phyloP scores from a whole-genome alignment of 2,329 filamentous ascomycete species.

The Sporothrix protearum region DNA sequence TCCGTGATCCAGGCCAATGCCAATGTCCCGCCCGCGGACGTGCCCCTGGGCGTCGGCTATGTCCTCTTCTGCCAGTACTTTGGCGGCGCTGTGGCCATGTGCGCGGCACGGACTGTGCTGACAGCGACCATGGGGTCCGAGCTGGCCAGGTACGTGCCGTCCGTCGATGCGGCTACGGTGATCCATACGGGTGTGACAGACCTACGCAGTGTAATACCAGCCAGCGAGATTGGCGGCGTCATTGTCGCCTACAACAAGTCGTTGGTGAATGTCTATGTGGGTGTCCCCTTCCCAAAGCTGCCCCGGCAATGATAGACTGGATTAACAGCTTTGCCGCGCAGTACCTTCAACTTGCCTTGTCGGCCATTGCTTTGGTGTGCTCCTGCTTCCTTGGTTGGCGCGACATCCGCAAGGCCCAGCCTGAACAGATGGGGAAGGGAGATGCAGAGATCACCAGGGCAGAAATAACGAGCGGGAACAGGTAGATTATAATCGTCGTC shows the following conservation, averaged over 20 bases:
- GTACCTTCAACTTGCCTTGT: constrained; percentile 25
- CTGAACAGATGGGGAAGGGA: background rate
- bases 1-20: constrained; percentile 54
- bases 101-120: constrained; percentile 64
- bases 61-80: constrained; percentile 62
- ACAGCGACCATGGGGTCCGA: constrained; percentile 58
- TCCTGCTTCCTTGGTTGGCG: constrained; percentile 24
- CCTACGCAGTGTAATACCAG: constrained; percentile 18
- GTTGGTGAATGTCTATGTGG: constrained; percentile 20
- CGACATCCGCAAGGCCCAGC: constrained; percentile 21
- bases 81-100: constrained; percentile 63
- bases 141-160: constrained; percentile 44
- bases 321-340: background rate
- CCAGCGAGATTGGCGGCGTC: background rate
- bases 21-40: constrained; percentile 45
- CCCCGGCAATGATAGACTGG: no score
- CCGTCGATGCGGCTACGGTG: constrained; percentile 47
- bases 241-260: constrained; percentile 24
- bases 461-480: background rate
- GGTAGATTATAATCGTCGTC: background rate
- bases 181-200: constrained; percentile 47
- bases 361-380: constrained; percentile 10
- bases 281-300: background rate
- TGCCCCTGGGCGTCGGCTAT: constrained; percentile 50
- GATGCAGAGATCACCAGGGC: background rate